phyloP scores from a whole-genome alignment of 2,329 filamentous ascomycete species.

The Herpotrichia juniperi region DNA sequence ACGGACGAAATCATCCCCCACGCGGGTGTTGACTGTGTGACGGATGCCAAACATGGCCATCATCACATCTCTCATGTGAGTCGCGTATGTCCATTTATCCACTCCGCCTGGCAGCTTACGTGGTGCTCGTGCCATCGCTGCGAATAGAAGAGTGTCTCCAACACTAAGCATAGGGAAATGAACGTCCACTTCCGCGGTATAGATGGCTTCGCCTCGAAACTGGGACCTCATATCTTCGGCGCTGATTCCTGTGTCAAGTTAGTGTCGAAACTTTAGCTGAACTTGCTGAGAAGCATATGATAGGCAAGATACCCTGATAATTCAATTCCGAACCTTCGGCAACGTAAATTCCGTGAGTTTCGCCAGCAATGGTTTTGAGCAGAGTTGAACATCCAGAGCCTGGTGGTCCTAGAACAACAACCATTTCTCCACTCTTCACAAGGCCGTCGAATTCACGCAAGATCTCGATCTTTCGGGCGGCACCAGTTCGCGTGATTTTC shows the following conservation, averaged over 20 bases:
- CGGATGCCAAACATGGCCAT: slow-evolving; percentile 61
- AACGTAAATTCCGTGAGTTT: slow-evolving; percentile 68
- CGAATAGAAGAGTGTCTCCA: slow-evolving; percentile 63
- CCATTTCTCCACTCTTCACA: slow-evolving; percentile 56
- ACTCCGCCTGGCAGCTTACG: too few species aligned
- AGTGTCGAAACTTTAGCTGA: too few species aligned
- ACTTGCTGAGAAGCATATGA: slow-evolving; percentile 81
- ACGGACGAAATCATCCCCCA: neutral
- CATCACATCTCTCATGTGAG: slow-evolving; percentile 46
- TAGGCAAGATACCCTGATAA: slow-evolving; percentile 72
- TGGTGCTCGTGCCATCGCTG: slow-evolving; percentile 53
- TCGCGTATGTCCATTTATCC: too few species aligned
- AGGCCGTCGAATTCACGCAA: slow-evolving; percentile 60
- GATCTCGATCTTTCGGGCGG: slow-evolving; percentile 70
- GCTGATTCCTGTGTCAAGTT: too few species aligned
- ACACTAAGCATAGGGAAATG: slow-evolving; percentile 65
- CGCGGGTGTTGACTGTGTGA: slow-evolving; percentile 52
- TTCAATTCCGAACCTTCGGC: slow-evolving; percentile 60
- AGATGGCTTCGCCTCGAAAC: slow-evolving; percentile 54
- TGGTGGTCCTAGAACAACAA: slow-evolving; percentile 54
- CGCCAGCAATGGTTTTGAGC: slow-evolving; percentile 66
- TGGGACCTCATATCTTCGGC: slow-evolving; percentile 51
- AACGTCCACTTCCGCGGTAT: slow-evolving; percentile 47
- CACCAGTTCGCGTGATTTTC: too few species aligned
- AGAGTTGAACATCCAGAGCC: slow-evolving; percentile 69